Evolutionary conservation across 805 yeast species (phyloP), one percentile per base, ranked within the genome.

Genomic region (Pichia membranifaciens): DNA sequence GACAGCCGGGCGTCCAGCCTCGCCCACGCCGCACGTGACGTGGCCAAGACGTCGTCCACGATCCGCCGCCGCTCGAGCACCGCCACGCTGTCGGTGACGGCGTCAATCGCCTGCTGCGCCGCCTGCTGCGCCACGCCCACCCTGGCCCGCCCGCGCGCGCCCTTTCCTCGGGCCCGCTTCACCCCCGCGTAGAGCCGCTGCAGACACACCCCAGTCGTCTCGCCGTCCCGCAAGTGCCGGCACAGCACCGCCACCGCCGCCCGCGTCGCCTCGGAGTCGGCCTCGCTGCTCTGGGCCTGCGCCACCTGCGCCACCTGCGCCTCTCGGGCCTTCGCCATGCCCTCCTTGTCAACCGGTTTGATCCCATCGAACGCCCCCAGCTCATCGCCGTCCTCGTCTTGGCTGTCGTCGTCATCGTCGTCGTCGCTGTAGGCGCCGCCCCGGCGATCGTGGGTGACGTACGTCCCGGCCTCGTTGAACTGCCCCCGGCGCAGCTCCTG

Each of bases 381-480:
- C 20, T 29, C 23, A 3, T 32, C 15, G n/a, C 16, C 29, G 12
- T 20, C 38, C 21, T 20, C 32, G 3, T 18, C 22, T 6, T 22
- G 13, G 20, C 18, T 8, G 31, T 15, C 34, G 9, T 25, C 36
- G 9, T n/a, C 21, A 8, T n/a, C 13, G 16, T 23, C 25, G n/a
- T 22, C 31, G 33, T 28, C 29, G 17, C 63, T 47, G 5, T 41
- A n/a, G 31, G 21, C 22, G 6, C 78, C 65, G 54, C n/a, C n/a
- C n/a, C 64, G 3, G 6, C 44, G 41, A 17, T 47, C 49, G 5
- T 41, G 21, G 31, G 21, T 18, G 6, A 79, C 65, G 54, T 68
- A 83, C 54, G 79, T 81, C 1, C 88, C 87, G 35, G 74, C 76
- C 34, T 65, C 70, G 54, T 82, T 88, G 57, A 81, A 80, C 3